Percentiles rank a stretch among this genome's conserved stretches.
phyloP scores from a whole-genome alignment of 345 rosid genomes.

The Turnera subulata region DNA sequence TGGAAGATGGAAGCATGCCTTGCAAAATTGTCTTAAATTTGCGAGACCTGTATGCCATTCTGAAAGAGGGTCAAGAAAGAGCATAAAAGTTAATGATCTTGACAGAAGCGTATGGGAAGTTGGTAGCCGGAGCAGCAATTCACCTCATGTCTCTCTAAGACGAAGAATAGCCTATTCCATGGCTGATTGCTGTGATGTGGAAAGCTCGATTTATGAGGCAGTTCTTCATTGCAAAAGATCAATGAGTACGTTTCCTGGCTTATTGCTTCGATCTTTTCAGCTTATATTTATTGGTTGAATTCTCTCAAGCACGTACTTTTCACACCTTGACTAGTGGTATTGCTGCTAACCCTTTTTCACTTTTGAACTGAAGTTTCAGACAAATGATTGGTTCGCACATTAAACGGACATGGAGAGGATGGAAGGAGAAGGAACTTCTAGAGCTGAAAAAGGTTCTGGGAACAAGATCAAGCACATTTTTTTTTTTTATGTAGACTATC shows the following conservation, averaged over 20 bases:
- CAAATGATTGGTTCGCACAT: slow-evolving; percentile 21
- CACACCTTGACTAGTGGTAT: background rate
- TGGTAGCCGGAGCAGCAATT: slow-evolving; percentile 29
- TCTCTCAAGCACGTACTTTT: background rate
- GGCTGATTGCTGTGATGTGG: slow-evolving; percentile 23
- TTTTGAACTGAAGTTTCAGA: too few species aligned
- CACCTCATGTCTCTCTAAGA: slow-evolving; percentile 30
- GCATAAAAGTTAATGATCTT: slow-evolving; percentile 31
- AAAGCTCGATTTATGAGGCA: slow-evolving; percentile 48
- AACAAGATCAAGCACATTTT: slow-evolving; percentile 9
- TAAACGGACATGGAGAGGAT: slow-evolving; percentile 1
- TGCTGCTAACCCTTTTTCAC: too few species aligned
- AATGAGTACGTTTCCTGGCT: slow-evolving; percentile 18
- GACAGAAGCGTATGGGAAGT: slow-evolving; percentile 29
- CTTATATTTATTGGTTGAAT: background rate
- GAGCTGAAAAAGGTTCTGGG: slow-evolving; percentile 15
- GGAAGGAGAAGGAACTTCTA: slow-evolving; percentile 2
- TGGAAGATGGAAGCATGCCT: slow-evolving; percentile 25
- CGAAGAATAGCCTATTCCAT: slow-evolving; percentile 11
- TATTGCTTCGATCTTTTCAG: background rate
- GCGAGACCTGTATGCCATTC: slow-evolving; percentile 22
- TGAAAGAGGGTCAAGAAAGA: slow-evolving; percentile 24
- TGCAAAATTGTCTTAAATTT: slow-evolving; percentile 27
- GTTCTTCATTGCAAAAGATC: slow-evolving; percentile 63
- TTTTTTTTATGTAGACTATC: slow-evolving; percentile 15